Base-by-base conservation (phyloP, 805 yeast genomes). In the Zygosaccharomyces gambellarensis region DNA sequence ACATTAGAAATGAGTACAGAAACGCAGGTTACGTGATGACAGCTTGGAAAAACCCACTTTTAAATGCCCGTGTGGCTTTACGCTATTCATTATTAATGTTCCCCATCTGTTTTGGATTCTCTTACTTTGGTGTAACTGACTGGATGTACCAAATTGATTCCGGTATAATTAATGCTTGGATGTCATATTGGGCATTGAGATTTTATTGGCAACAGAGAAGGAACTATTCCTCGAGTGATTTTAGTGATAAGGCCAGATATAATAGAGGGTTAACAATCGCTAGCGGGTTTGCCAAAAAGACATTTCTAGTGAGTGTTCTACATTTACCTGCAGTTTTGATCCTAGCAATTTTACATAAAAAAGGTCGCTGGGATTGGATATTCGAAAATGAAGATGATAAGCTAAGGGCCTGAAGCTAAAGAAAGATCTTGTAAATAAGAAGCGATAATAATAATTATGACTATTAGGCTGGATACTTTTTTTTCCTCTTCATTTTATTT, bases 1-100 rank as follows among this genome's bases (percentile, higher is more conserved):
- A 85, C 57, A 83, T 94, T 51, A 84, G 90, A 44, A 83, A 82
- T 48, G 97, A 94, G 63, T 94, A 94, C 65, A 83, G 85, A 59
- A 75, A 77, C 43, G 99, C 99, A 0, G 99, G 99, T 0, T 94
- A 94, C 68, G 90, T 89, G n/a, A 94, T 94, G 99, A 79, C 97
- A 0, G 95, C 96, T 0, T 90, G 87, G 72, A 90, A 83, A 54
- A 87, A 92, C 61, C 99, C 99, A 2, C 80, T 79, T 50, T 71
- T 94, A 45, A 94, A 94, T 64, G 97, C 98, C 0, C 74, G 99
- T 44, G 99, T 94, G 0, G 90, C 97, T 1, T 74, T 94, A 45
- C 73, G 99, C 41, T 92, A 94, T 63, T 85, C 98, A 0, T 54
- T 92, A n/a, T 72, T 87, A 51, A 90, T 94, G 97, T 87, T 94